Evolutionary conservation across 164 flowering plant species (phyloP).

Genomic region (Cinnamomum chago): DNA sequence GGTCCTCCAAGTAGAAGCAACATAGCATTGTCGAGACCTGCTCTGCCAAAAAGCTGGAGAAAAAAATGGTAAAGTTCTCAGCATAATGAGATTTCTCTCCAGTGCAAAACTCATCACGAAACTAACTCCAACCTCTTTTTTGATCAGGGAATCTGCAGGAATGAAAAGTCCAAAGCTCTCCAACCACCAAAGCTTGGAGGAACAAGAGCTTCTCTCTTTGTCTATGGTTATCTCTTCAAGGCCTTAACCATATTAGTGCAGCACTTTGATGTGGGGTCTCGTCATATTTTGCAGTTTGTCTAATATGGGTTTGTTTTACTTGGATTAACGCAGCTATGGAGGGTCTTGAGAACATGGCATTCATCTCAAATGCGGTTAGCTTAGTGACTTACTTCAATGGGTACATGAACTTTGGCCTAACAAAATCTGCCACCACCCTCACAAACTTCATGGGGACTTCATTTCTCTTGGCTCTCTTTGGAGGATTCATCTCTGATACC

Average conservation of each 20-base stretch:
- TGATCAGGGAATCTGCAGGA: conserved; percentile 33
- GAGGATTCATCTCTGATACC: conserved; percentile 70
- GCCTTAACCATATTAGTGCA: neutral
- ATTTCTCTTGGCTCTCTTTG: conserved; percentile 52
- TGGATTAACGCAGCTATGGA: conserved; percentile 45
- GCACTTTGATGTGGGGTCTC: too few species aligned
- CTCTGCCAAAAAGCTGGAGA: neutral
- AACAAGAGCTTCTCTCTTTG: conserved; percentile 50
- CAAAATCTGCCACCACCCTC: conserved; percentile 60
- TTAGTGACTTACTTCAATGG: conserved; percentile 63
- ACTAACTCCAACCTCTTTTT: neutral
- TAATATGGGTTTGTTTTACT: neutral
- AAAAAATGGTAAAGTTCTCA: conserved; percentile 8
- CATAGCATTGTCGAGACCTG: neutral
- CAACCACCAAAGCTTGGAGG: conserved; percentile 45
- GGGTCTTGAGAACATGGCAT: conserved; percentile 77
- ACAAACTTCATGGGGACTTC: conserved; percentile 76
- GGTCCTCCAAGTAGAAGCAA: neutral
- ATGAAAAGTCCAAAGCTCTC: conserved; percentile 19
- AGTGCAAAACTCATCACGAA: neutral
- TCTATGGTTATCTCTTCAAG: conserved; percentile 40
- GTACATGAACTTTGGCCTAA: conserved; percentile 64
- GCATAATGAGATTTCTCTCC: neutral
- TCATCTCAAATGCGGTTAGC: conserved; percentile 45
- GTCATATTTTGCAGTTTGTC: neutral